phyloP scores from a whole-genome alignment of 768 basidiomycete genomes.

The Mycena vulgaris region DNA sequence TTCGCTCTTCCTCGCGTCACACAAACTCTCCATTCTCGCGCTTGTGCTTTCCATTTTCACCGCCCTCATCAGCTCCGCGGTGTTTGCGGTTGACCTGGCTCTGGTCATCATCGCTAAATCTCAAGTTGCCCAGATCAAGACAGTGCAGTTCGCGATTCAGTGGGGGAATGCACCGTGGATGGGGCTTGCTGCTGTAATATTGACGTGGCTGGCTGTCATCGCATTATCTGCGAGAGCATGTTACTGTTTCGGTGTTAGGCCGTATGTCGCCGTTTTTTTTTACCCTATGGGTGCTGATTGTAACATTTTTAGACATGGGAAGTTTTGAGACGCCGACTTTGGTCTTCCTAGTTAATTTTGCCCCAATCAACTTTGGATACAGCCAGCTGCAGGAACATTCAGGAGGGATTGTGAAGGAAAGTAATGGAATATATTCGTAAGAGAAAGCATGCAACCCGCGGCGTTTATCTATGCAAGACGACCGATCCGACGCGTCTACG shows the following conservation, averaged over 20 bases:
- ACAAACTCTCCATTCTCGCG: conserved; percentile 67
- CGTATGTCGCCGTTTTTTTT: conserved; percentile 44
- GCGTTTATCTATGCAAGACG: not conserved
- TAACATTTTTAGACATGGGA: conserved; percentile 25
- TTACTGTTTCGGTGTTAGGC: conserved; percentile 77
- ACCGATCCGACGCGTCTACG: not conserved
- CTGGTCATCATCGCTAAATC: conserved; percentile 68
- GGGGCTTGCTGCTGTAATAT: conserved; percentile 67
- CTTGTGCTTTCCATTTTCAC: conserved; percentile 73
- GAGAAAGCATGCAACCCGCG: not conserved
- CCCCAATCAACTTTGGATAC: conserved; percentile 4
- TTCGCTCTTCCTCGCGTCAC: conserved; percentile 73
- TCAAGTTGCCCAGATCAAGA: conserved; percentile 55
- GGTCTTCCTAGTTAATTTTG: not conserved
- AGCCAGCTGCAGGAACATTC: not conserved
- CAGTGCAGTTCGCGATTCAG: conserved; percentile 59
- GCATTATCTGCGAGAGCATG: conserved; percentile 76
- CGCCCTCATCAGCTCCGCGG: conserved; percentile 66
- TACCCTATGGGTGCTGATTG: not conserved
- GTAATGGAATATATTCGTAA: not conserved
- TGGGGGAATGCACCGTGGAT: conserved; percentile 86
- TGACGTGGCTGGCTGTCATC: conserved; percentile 74
- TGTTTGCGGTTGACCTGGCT: conserved; percentile 75
- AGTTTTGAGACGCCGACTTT: conserved; percentile 19
- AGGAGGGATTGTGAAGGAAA: not conserved